Evolutionary conservation across 306 rosid species (phyloP), one percentile per base, ranked within the genome.

Genomic region (Elaeagnus macrophylla): DNA sequence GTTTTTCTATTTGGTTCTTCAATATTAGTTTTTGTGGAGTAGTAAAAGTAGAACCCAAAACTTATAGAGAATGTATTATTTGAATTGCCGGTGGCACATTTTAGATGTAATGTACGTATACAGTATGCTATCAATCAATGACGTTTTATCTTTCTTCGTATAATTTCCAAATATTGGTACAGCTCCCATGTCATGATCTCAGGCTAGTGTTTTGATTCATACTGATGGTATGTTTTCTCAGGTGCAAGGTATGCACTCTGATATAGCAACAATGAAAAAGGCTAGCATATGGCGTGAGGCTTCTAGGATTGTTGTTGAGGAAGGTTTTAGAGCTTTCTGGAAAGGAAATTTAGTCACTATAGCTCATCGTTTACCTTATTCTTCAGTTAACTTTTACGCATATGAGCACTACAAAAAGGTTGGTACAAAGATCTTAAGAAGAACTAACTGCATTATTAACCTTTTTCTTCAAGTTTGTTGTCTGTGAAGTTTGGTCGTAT

Each of bases 201-300:
- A 58, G 35, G 53, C 17, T 1, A 15, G 8, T 5, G 8, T 45
- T 12, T 17, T 45, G 15, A 45, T 45, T 45, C 6, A 6, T 44
- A 44, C 14, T 44, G 12, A 6, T 55, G 51, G 12, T 19, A 36
- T 62, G 35, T 36, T 67, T 39, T 72, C 49, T 39, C 60, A 93
- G 99, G 67, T 93, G 72, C 99, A 93, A 73, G 99, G 99, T 35
- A 93, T 88, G 99, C 99, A 93, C 70, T 79, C 99, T 13, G 88
- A 84, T 64, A 79, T 76, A 45, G 94, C 87, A 17, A 75, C 94
- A 16, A 60, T 93, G 81, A 77, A 71, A 48, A 87, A 84, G 48
- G 67, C 85, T 9, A 82, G 96, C 64, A 77, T 93, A 67, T 88
- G 99, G 99, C 79, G 60, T 13, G 96, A 93, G 84, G 99, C 99